Percentiles rank a stretch among this genome's conserved stretches.
Conservation (phyloP, 192 early-diverging fungal genomes). For the Mortierella hygrophila region DNA sequence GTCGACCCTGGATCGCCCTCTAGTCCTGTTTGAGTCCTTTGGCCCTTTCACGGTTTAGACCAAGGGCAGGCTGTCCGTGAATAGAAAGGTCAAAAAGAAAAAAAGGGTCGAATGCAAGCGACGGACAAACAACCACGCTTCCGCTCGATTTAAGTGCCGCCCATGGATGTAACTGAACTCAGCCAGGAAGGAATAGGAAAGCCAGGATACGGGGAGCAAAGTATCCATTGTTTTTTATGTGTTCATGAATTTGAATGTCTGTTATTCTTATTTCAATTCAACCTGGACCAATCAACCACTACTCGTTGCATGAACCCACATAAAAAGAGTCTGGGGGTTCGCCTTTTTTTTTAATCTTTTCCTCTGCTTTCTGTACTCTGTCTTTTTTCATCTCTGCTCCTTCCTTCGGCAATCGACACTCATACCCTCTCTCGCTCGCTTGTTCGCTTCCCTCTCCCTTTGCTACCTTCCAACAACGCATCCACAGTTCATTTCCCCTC, state of each 20-base stretch:
- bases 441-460: not conserved
- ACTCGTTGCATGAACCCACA: no score
- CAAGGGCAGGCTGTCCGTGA: no score
- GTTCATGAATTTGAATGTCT: not conserved
- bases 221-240: not conserved
- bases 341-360: not conserved
- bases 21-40: not conserved
- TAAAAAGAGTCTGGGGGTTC: not conserved
- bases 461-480: not conserved
- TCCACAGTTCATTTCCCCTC: not conserved
- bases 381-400: not conserved
- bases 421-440: no score
- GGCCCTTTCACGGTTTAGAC: not conserved
- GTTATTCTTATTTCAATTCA: not conserved
- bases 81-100: not conserved
- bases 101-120: not conserved
- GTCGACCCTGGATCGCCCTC: not conserved
- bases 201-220: not conserved
- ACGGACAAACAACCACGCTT: not conserved
- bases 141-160: not conserved
- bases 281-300: not conserved
- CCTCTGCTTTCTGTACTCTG: not conserved
- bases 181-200: constrained; percentile 28
- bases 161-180: not conserved
- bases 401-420: not conserved